Percentiles rank a stretch among this genome's conserved stretches.
Conservation (phyloP, 768 basidiomycete genomes). For the Lactifluus hygrophoroides region DNA sequence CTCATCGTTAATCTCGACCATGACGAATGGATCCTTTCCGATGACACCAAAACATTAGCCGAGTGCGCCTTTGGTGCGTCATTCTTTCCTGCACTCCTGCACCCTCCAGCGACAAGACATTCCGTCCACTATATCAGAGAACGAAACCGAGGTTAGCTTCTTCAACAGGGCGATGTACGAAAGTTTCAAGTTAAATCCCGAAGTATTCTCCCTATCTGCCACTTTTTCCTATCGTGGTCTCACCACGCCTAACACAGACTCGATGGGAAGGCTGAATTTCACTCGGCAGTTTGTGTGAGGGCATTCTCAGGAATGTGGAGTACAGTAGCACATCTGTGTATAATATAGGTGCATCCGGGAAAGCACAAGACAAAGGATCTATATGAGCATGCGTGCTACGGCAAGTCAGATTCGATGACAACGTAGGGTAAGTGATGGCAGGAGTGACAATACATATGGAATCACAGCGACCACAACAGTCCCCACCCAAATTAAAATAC, state of each 20-base stretch:
- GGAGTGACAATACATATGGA: slow-evolving; percentile 13
- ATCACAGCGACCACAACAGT: slow-evolving; percentile 7
- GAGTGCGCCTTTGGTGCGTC: slow-evolving; percentile 68
- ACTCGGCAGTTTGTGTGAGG: no score
- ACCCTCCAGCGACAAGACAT: background rate
- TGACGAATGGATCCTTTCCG: slow-evolving; percentile 84
- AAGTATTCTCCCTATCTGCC: slow-evolving; percentile 35
- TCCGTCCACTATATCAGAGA: slow-evolving; percentile 45
- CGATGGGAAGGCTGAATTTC: slow-evolving; percentile 16
- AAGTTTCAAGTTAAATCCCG: slow-evolving; percentile 73
- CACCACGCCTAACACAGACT: slow-evolving; percentile 3
- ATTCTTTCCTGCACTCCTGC: background rate
- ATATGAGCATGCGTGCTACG: slow-evolving; percentile 16
- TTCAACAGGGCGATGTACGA: slow-evolving; percentile 76
- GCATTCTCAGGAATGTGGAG: no score
- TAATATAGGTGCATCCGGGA: slow-evolving; percentile 1
- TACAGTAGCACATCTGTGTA: background rate
- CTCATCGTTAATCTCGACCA: slow-evolving; percentile 96
- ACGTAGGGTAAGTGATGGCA: slow-evolving; percentile 5
- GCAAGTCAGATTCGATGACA: slow-evolving; percentile 3
- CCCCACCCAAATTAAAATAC: slow-evolving; percentile 10
- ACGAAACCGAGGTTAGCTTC: slow-evolving; percentile 92
- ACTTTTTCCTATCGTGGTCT: background rate
- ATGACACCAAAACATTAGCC: slow-evolving; percentile 56
- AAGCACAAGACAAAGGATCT: slow-evolving; percentile 9